Conservation (phyloP, 306 rosid species). For the Inga laurina region DNA sequence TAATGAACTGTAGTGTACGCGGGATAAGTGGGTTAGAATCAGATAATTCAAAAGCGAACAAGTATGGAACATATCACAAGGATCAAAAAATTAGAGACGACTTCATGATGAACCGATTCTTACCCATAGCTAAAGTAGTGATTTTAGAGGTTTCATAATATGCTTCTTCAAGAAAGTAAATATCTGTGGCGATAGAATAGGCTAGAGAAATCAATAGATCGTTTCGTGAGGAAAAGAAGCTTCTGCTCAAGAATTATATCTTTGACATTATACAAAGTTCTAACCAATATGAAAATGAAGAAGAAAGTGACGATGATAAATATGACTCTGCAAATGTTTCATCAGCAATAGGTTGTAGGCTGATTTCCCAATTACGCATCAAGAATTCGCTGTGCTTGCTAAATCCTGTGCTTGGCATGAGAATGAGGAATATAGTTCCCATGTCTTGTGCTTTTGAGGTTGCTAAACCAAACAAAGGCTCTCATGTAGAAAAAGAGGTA, state of each 20-base stretch:
- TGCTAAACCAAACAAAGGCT: slow-evolving; percentile 47
- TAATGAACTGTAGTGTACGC: slow-evolving; percentile 71
- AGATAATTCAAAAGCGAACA: slow-evolving; percentile 43
- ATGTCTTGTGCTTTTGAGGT: slow-evolving; percentile 34
- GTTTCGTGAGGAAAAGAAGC: slow-evolving; percentile 48
- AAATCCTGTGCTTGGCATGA: slow-evolving; percentile 63
- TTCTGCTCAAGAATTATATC: slow-evolving; percentile 31
- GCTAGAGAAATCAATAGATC: slow-evolving; percentile 56
- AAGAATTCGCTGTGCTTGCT: slow-evolving; percentile 69
- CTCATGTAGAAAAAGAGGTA: slow-evolving; percentile 66
- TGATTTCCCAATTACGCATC: slow-evolving; percentile 60
- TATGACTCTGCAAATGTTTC: slow-evolving; percentile 40
- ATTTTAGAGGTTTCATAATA: slow-evolving; percentile 67
- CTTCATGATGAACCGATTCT: slow-evolving; percentile 90
- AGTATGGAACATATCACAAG: slow-evolving; percentile 49
- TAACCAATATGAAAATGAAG: slow-evolving; percentile 34
- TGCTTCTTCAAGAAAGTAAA: slow-evolving; percentile 56
- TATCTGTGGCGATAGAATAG: slow-evolving; percentile 47
- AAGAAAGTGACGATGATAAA: slow-evolving; percentile 58
- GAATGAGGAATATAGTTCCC: slow-evolving; percentile 43
- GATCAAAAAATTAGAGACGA: slow-evolving; percentile 73
- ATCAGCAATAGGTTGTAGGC: slow-evolving; percentile 73
- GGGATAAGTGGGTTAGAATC: slow-evolving; percentile 68
- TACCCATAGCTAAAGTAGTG: slow-evolving; percentile 98
- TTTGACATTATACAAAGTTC: slow-evolving; percentile 49